These are phyloP conservation scores for Fusarium sp. DNA, from an alignment of 2,329 filamentous ascomycete genomes.

Conservation along the genomic window DNA sequence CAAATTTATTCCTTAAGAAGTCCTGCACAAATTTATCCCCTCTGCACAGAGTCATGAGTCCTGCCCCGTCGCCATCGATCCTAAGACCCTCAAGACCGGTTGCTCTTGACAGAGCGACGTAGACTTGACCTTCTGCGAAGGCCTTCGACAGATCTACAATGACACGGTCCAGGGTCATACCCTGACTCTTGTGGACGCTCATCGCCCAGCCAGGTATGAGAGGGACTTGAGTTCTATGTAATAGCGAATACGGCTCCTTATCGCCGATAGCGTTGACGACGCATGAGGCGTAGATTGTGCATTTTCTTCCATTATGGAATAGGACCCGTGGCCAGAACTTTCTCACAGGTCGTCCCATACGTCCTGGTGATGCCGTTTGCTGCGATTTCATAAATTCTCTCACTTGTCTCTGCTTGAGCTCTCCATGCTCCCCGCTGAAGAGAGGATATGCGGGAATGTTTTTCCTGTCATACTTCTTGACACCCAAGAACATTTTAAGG, in stretches of 20 bases:
- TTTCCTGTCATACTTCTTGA: background rate
- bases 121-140: constrained; percentile 69
- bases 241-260: constrained; percentile 56
- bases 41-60: too few species aligned
- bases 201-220: constrained; percentile 71
- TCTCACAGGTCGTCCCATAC: background rate
- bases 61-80: constrained; percentile 5
- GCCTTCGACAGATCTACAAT: constrained; percentile 62
- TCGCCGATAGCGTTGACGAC: constrained; percentile 60
- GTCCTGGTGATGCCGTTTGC: background rate
- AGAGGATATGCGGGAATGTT: background rate
- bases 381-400: background rate
- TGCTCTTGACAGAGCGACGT: constrained; percentile 56
- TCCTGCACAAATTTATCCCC: too few species aligned
- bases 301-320: constrained; percentile 60
- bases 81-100: constrained; percentile 31
- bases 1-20: too few species aligned
- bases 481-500: background rate
- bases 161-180: constrained; percentile 69
- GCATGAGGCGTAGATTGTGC: constrained; percentile 64
- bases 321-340: constrained; percentile 51
- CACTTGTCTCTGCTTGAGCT: background rate
- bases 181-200: constrained; percentile 72
- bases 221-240: constrained; percentile 69
- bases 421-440: background rate